Base-by-base conservation (phyloP, 225 moss, liverwort and hornwort genomes). In the Sphagnum tenellum region DNA sequence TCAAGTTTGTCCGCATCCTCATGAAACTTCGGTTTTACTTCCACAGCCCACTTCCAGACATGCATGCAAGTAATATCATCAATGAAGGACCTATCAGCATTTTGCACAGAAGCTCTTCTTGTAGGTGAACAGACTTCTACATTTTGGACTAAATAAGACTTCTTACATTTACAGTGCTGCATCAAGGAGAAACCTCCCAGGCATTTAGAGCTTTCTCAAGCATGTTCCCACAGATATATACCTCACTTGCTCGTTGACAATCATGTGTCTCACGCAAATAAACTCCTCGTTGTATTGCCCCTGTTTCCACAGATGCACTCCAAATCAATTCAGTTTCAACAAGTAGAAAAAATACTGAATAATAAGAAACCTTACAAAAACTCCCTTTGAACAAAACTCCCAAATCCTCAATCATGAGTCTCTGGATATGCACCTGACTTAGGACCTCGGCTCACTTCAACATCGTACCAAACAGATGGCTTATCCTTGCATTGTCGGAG, bases 1-100 rank as follows among this genome's bases (percentile, higher is more conserved):
- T 86, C 77, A 61, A 96, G 79, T 46, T 89, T 96, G 69, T 96
- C 89, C 5, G 92, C 87, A 75, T 89, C 89, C 83, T 96, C 96
- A 68, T 90, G 96, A 72, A 96, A 96, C 59, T 83, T 75, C 58
- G 90, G 92, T 75, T 89, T 96, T 49, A 96, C 88, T 49, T 76
- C 72, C 57, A 96, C 83, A 65, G 84, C 76, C 96, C 96, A 96
- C 96, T 96, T 72, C 52, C 52, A 52, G 52, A 52, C 1, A 52
- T 52, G 52, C 52, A 52, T 52, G 9, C 6, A 52, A 52, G 9
- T 5, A 52, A 52, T 2, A 52, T 52, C 58, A 62, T 12, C 57
- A 63, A 64, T 52, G 29, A 29, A 29, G 29, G 29, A 29, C 29
- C 29, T 29, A 29, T 29, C 29, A 29, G 29, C 29, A 29, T 29